Percentiles rank a stretch among this genome's conserved stretches.
Evolutionary conservation across 2,329 filamentous ascomycete species (phyloP).

Genomic region (Paracamarosporium sp.): DNA sequence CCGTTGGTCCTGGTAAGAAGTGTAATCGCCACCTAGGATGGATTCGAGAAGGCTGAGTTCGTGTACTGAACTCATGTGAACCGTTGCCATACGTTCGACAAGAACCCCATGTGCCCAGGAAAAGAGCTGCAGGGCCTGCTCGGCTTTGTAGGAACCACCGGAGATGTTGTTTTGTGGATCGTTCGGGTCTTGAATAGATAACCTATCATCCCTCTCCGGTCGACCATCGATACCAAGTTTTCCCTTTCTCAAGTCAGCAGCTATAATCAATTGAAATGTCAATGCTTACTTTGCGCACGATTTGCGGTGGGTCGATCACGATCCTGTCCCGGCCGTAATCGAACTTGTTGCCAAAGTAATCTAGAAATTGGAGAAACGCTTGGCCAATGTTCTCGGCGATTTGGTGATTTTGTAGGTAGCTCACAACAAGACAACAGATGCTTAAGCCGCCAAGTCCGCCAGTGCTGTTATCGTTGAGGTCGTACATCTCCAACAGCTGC

Average conservation of each 20-base stretch:
- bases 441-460: conserved; percentile 94
- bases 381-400: conserved; percentile 70
- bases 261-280: background rate
- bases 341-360: conserved; percentile 86
- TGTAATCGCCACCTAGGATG: conserved; percentile 81
- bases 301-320: conserved; percentile 71
- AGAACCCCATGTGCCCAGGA: conserved; percentile 50
- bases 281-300: conserved; percentile 73
- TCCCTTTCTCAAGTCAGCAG: conserved; percentile 15
- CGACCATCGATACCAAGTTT: conserved; percentile 37
- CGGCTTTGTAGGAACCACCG: conserved; percentile 77
- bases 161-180: conserved; percentile 86
- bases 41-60: conserved; percentile 69
- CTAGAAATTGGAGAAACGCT: conserved; percentile 84
- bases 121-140: conserved; percentile 73
- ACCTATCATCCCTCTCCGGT: conserved; percentile 57
- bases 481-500: conserved; percentile 88
- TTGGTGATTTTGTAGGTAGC: conserved; percentile 76
- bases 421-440: conserved; percentile 91
- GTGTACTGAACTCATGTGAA: conserved; percentile 20
- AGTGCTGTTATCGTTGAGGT: conserved; percentile 87
- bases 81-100: conserved; percentile 60
- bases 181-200: conserved; percentile 94
- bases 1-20: conserved; percentile 73
- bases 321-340: conserved; percentile 75